These are phyloP conservation scores for Oryza nivara DNA, from an alignment of 176 grass and related monocot genomes.

Conservation along the genomic window DNA sequence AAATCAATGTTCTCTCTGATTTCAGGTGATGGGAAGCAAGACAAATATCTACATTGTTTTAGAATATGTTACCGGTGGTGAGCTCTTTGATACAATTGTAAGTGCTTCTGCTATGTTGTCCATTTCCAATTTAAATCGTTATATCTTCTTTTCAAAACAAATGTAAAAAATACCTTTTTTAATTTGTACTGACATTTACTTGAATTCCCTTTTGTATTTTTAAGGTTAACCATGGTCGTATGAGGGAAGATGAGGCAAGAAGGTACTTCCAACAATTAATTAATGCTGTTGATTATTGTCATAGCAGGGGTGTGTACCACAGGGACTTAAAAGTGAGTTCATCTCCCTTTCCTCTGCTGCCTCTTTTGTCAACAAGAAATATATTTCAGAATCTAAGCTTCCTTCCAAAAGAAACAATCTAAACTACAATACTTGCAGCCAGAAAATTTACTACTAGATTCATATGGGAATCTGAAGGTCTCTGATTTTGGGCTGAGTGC, in stretches of 20 bases:
- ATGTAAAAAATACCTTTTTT: background rate
- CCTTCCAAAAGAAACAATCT: background rate
- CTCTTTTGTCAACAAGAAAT: background rate
- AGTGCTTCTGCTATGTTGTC: constrained; percentile 32
- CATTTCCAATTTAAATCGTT: constrained; percentile 2
- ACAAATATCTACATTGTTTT: constrained; percentile 91
- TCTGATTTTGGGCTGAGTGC: constrained; percentile 96
- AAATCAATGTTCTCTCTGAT: constrained; percentile 18
- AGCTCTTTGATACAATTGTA: constrained; percentile 97
- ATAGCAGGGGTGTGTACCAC: constrained; percentile 98
- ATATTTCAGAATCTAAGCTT: constrained; percentile 36
- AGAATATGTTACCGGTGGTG: constrained; percentile 84
- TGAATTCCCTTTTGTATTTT: constrained; percentile 23
- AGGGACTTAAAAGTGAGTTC: constrained; percentile 83
- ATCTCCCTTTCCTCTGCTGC: background rate
- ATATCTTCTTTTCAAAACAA: background rate
- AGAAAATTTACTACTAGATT: constrained; percentile 92
- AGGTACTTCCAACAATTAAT: constrained; percentile 98
- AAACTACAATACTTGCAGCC: constrained; percentile 57
- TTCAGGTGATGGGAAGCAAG: constrained; percentile 98
- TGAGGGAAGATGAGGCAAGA: constrained; percentile 96
- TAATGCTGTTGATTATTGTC: constrained; percentile 97
- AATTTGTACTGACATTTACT: background rate
- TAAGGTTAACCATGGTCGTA: constrained; percentile 90
- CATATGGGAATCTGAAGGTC: constrained; percentile 82